Evolutionary conservation across 2,329 filamentous ascomycete genomes (phyloP).

Genomic region (Penicillium janthinellum): DNA sequence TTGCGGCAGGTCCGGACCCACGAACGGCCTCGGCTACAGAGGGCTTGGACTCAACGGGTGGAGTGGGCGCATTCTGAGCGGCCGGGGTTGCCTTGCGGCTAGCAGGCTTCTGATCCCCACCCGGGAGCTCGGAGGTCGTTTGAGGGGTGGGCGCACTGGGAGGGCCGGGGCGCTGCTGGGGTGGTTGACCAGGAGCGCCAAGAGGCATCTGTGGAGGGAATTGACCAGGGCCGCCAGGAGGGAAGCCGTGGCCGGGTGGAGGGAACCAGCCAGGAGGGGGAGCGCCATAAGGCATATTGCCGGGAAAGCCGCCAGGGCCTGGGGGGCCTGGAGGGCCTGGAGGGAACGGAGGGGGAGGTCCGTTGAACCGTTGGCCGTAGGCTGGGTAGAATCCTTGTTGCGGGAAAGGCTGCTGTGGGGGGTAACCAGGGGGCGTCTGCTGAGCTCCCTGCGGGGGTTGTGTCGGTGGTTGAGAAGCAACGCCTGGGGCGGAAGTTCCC

Average conservation of each 20-base stretch:
- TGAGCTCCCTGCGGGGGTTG: conserved; percentile 47
- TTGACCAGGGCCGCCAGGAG: conserved; percentile 62
- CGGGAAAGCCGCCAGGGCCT: conserved; percentile 66
- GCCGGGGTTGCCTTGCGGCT: conserved; percentile 39
- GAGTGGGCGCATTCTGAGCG: conserved; percentile 37
- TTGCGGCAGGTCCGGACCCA: conserved; percentile 27
- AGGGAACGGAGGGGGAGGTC: conserved; percentile 55
- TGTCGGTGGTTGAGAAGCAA: conserved; percentile 46
- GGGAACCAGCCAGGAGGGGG: conserved; percentile 75
- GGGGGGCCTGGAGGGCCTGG: conserved; percentile 65
- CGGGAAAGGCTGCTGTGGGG: conserved; percentile 46
- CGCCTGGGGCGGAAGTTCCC: conserved; percentile 33
- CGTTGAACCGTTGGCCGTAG: conserved; percentile 51
- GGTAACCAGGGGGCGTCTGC: conserved; percentile 43
- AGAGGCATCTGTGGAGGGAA: conserved; percentile 64
- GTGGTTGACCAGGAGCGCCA: conserved; percentile 55
- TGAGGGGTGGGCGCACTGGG: conserved; percentile 35
- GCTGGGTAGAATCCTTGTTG: conserved; percentile 47
- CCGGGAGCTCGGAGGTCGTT: conserved; percentile 48
- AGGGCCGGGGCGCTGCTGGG: conserved; percentile 40
- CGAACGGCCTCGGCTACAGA: conserved; percentile 41
- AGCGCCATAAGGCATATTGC: conserved; percentile 74
- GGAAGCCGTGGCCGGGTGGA: conserved; percentile 72
- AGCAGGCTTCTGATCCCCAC: conserved; percentile 43
- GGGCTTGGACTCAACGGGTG: conserved; percentile 44